Evolutionary conservation across 768 basidiomycete species (phyloP), one percentile per base, ranked within the genome.

Genomic region (Amanita subjunquillea): DNA sequence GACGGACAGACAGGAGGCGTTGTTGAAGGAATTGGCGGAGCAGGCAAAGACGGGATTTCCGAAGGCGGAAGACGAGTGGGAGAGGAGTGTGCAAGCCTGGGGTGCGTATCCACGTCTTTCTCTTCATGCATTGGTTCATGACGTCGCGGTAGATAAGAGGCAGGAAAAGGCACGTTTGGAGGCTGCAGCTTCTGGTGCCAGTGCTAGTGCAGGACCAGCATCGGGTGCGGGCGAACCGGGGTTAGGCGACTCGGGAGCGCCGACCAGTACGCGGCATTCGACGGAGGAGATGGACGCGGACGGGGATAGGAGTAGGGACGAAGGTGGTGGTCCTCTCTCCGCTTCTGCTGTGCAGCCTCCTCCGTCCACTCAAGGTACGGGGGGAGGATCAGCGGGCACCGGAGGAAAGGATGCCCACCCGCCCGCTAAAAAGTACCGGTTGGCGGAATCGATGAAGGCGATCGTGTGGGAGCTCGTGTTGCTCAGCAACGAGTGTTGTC

Each of bases 401-500:
- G 43, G 13, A 61, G 71, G 32, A 67, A 64, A 54, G 65, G 70
- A 72, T 17, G 61, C 73, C 13, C 82, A 86, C 38, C 80, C 86
- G 40, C 90, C 91, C 0, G 70, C 73, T 59, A 85, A 86, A 69
- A 83, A 82, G 66, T 95, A 86, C 63, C 69, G 83, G 4, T 67
- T 91, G 71, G 89, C 85, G 37, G 91, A 93, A 54, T 63, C 65
- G 55, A 89, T 94, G 87, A 88, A 89, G 71, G 66, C 65, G 38
- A 76, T 80, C 27, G 79, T 93, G 56, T 93, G 87, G 87, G 77
- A 85, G 63, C 71, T 91, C 6, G 87, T 90, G 50, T 72, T 82
- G 62, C 61, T 92, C 53, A 91, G 87, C 63, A 91, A 91, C 60
- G 87, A 91, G 69, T 83, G 83, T 51, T 89, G 86, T 66, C 72